A percentile compares a stretch with the other conserved stretches of the same genome.
Conservation (phyloP, 345 rosid genomes). For the Pugionium cornutum region DNA sequence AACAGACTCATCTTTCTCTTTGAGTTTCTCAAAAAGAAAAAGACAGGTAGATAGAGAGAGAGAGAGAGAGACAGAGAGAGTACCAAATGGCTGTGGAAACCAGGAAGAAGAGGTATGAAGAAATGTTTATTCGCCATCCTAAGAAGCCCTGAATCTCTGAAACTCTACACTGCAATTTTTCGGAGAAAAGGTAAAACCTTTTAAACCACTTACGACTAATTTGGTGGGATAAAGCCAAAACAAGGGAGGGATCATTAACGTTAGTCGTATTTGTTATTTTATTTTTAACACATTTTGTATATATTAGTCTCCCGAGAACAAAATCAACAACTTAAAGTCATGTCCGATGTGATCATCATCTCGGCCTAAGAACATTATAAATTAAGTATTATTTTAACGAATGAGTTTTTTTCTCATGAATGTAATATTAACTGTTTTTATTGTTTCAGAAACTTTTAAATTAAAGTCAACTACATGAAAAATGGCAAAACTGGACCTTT, state of each 20-base stretch:
- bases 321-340: neutral
- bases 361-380: too few relatives aligned
- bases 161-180: neutral
- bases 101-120: slow-evolving; percentile 33
- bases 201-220: neutral
- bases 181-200: neutral
- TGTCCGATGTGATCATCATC: too few relatives aligned
- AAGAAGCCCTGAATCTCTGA: neutral
- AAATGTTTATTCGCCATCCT: slow-evolving; percentile 26
- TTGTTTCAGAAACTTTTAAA: too few relatives aligned
- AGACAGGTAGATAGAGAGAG: neutral
- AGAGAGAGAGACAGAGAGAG: neutral
- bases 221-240: slow-evolving; percentile 1
- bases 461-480: too few relatives aligned
- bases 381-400: too few relatives aligned
- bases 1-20: too few relatives aligned
- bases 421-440: too few relatives aligned
- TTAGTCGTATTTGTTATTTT: too few relatives aligned
- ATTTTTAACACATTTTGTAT: too few relatives aligned
- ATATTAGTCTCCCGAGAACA: slow-evolving; percentile 4
- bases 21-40: neutral
- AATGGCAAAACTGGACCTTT: too few relatives aligned
- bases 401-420: too few relatives aligned
- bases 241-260: neutral
- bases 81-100: slow-evolving; percentile 29